Evolutionary conservation across 192 early-diverging fungal species (phyloP), one percentile per base, ranked within the genome.

Genomic region (Pilaira anomala): DNA sequence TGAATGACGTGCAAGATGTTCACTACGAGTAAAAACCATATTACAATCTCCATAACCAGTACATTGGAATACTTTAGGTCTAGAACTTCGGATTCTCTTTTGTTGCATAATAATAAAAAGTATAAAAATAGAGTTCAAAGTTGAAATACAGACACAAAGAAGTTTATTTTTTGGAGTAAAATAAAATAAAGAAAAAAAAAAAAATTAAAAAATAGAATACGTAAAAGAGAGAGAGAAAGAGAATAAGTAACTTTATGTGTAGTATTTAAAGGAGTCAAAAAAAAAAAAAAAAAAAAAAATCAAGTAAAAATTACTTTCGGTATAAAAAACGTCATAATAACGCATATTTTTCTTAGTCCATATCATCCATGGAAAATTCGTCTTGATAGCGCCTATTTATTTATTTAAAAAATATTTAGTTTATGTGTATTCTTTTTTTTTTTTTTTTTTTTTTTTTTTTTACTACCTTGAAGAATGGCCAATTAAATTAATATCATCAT

Each of bases 361-460:
- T 80, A 56, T 78, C 73, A 46, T 80, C 81, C 85, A 88, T 86
- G 13, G 86, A 81, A 66, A 85, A 87, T 49, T 84, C 80, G 53
- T 88, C 85, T 39, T 82, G 84, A 24, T 78, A 84, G 19, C 49
- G 49, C 49, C 49, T 51, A 57, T 83, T 63, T 25, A 39, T 62
- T 28, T 64, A 41, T n/a, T n/a, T n/a, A n/a, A n/a, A n/a, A n/a
- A n/a, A n/a, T n/a, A n/a, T n/a, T n/a, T n/a, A n/a, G n/a, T n/a
- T n/a, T n/a, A n/a, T n/a, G n/a, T n/a, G n/a, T n/a, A n/a, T n/a
- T n/a, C n/a, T n/a, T n/a, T n/a, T n/a, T n/a, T n/a, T n/a, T n/a
- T n/a, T n/a, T n/a, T n/a, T n/a, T n/a, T n/a, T n/a, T n/a, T n/a
- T n/a, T n/a, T n/a, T n/a, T n/a, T n/a, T n/a, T n/a, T n/a, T n/a